Evolutionary conservation across 345 rosid species (phyloP).

Genomic region (Arabis hirsuta): DNA sequence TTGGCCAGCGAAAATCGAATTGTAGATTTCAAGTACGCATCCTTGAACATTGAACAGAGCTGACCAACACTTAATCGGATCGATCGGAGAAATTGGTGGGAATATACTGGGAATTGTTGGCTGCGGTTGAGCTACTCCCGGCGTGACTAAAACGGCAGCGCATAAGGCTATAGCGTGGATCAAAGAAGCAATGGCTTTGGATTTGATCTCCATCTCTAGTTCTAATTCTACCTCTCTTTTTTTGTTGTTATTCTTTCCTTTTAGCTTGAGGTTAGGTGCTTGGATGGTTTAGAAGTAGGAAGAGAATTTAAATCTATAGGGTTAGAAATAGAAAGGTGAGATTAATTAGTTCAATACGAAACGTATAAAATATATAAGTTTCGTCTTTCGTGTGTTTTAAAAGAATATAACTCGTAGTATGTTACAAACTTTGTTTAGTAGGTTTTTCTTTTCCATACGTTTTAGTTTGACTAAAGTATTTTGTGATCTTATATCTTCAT

Average conservation of each 20-base stretch:
- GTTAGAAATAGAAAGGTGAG: background rate
- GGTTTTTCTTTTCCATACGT: too few species aligned
- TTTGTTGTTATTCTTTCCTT: background rate
- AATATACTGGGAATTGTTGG: background rate
- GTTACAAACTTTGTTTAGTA: background rate
- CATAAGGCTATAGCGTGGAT: background rate
- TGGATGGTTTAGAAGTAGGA: background rate
- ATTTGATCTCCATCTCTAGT: background rate
- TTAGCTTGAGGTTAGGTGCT: background rate
- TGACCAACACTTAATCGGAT: slow-evolving; percentile 11
- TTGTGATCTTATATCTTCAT: too few species aligned
- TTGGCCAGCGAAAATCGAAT: background rate
- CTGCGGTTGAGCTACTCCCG: slow-evolving; percentile 1
- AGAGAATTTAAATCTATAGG: background rate
- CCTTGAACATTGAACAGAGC: slow-evolving; percentile 19
- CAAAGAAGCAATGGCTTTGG: background rate
- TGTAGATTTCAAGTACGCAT: slow-evolving; percentile 5
- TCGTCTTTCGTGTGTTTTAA: too few species aligned
- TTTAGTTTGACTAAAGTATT: too few species aligned
- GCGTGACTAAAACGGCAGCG: background rate
- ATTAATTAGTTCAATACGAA: background rate
- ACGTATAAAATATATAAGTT: background rate
- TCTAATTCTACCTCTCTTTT: background rate
- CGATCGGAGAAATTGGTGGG: background rate
- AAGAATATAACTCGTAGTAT: background rate